phyloP scores from a whole-genome alignment of 2,329 filamentous ascomycete genomes.

The Phaeomoniella chlamydospora region DNA sequence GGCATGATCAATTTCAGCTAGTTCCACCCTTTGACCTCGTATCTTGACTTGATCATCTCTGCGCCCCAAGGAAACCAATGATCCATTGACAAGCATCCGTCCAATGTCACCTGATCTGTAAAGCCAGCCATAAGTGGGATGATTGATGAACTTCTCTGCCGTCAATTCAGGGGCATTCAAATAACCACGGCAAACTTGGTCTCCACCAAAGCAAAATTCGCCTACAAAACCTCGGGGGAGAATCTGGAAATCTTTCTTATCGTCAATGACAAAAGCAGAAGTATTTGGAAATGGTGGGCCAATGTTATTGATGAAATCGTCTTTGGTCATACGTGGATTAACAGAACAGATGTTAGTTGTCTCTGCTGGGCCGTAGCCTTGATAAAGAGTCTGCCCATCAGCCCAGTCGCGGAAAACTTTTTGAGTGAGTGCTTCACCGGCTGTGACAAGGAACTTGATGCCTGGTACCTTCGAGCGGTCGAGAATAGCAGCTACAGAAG shows the following conservation, averaged over 20 bases:
- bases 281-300: conserved; percentile 62
- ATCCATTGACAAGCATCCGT: conserved; percentile 61
- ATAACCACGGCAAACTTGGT: conserved; percentile 65
- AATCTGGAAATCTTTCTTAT: conserved; percentile 29
- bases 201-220: conserved; percentile 75
- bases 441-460: conserved; percentile 64
- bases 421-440: conserved; percentile 65
- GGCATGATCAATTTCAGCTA: conserved; percentile 56
- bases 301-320: conserved; percentile 58
- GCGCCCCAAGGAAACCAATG: conserved; percentile 57
- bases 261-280: conserved; percentile 50
- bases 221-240: conserved; percentile 61
- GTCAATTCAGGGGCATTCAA: conserved; percentile 51
- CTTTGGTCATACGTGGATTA: conserved; percentile 39
- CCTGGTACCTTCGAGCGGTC: conserved; percentile 51
- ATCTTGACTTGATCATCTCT: conserved; percentile 72
- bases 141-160: conserved; percentile 50
- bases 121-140: conserved; percentile 54
- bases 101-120: conserved; percentile 78
- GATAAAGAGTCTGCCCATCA: conserved; percentile 46
- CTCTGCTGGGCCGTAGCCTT: conserved; percentile 76
- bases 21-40: conserved; percentile 64
- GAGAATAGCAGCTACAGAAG: conserved; percentile 68
- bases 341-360: conserved; percentile 80
- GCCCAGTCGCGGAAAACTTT: conserved; percentile 58